Percentiles rank a stretch among this genome's conserved stretches.
phyloP scores from a whole-genome alignment of 257 asterid genomes.

The Dorcoceras hygrometricum region DNA sequence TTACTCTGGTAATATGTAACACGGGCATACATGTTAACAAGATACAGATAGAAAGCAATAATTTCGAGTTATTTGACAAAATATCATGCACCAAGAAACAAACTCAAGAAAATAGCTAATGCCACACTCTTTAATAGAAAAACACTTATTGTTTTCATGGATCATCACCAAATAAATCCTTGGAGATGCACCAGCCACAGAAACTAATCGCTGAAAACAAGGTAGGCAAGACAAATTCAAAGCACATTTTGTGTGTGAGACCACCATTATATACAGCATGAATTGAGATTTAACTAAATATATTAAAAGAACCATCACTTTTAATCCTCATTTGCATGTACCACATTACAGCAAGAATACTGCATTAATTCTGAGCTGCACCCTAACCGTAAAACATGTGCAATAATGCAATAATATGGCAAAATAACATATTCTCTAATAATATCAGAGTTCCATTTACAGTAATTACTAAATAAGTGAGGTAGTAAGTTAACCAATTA shows the following conservation, averaged over 20 bases:
- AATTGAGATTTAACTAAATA: constrained; percentile 1
- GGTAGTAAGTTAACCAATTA: not conserved
- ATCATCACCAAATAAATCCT: constrained; percentile 19
- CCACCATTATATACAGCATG: constrained; percentile 4
- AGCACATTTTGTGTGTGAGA: constrained; percentile 12
- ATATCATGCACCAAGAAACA: constrained; percentile 23
- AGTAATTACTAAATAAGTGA: not conserved
- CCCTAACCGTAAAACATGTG: not conserved
- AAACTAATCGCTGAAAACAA: not conserved
- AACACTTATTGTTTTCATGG: constrained; percentile 11
- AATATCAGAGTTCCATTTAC: not conserved
- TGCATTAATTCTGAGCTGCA: constrained; percentile 12
- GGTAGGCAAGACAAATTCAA: not conserved
- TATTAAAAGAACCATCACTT: constrained; percentile 11
- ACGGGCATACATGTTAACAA: not conserved
- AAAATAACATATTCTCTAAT: constrained; percentile 4
- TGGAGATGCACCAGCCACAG: not conserved
- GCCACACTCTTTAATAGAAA: constrained; percentile 19
- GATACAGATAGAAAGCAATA: constrained; percentile 17
- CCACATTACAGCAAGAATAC: not conserved
- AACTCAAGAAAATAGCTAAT: constrained; percentile 14
- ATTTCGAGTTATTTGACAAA: constrained; percentile 10
- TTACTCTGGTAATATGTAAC: not conserved
- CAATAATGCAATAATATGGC: not conserved
- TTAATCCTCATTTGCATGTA: constrained; percentile 15